Base-by-base conservation (phyloP, 2,329 filamentous ascomycete genomes). In the Xylariaceae sp. region DNA sequence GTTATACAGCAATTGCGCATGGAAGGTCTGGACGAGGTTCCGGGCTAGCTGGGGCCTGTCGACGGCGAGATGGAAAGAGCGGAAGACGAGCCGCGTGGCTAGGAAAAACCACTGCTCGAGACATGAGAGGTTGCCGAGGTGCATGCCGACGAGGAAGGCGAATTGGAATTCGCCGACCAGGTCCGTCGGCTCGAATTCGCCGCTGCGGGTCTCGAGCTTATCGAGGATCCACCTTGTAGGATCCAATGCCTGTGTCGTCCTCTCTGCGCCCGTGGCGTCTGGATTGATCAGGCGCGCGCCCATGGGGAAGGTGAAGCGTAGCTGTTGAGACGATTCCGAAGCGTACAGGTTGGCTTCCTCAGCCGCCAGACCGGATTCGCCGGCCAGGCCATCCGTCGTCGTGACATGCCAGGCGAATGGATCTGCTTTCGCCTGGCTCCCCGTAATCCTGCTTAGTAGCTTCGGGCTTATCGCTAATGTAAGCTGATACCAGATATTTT, bases 41-140 rank as follows among this genome's bases (percentile, higher is more conserved):
- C 68, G 68, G 8, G 73, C 73, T 34, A 85, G 73, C 0, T 57
- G 51, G 0, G 81, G 80, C 1, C 70, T 70, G 3, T 65, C 62
- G 27, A 69, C 55, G 0, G 73, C 69, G 1, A 85, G 74, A 7
- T 62, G 59, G 62, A 77, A 75, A 1, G 80, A 76, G 30, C 76
- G 75, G 46, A 85, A 73, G 8, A 83, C 62, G 35, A 83, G 64
- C 47, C 72, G 75, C 40, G 79, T 72, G 3, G 78, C 66, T 57
- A 83, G 74, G 62, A 82, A 74, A 72, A 76, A 80, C 83, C 82
- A 86, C 58, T 86, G 81, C 57, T 83, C 80, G 43, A 84, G 71
- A 60, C 82, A 85, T 6, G 79, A 73, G 42, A 79, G 70, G 64
- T 84, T 86, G 41, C 78, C 77, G 1, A 85, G 74, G 52, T 81